phyloP scores from a whole-genome alignment of 2,329 filamentous ascomycete genomes.

The Leptosphaerulina australis region DNA sequence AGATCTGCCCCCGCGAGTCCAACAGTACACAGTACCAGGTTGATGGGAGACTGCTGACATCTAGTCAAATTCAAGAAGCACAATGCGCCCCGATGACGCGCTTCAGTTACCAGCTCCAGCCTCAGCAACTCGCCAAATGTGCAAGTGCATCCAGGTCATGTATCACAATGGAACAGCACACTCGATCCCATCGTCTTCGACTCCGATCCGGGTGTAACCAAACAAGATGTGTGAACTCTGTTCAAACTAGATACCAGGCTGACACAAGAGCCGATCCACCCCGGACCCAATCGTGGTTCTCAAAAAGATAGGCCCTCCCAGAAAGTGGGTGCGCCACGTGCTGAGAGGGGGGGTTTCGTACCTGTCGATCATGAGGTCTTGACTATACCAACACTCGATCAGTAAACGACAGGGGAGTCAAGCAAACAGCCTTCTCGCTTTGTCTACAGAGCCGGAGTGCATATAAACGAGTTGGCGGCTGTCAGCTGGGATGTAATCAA shows the following conservation, averaged over 20 bases:
- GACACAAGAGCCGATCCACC: conserved; percentile 22
- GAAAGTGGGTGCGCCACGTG: conserved; percentile 20
- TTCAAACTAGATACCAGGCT: too few relatives aligned
- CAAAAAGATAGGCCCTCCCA: conserved; percentile 19
- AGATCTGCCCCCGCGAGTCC: conserved; percentile 14
- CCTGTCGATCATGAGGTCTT: conserved; percentile 28
- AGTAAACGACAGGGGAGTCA: too few relatives aligned
- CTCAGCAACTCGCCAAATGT: conserved; percentile 22
- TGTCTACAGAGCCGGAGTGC: not conserved
- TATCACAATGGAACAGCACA: conserved; percentile 1
- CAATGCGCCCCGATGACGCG: conserved; percentile 26
- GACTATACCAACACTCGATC: conserved; percentile 22
- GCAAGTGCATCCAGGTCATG: too few relatives aligned
- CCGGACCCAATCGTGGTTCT: conserved; percentile 25
- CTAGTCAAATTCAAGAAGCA: conserved; percentile 22
- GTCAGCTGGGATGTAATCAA: not conserved
- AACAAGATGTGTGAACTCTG: too few relatives aligned
- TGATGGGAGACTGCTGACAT: conserved; percentile 24
- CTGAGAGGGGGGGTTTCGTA: conserved; percentile 25
- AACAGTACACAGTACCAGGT: conserved; percentile 20
- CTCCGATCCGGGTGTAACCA: too few relatives aligned
- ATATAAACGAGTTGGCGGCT: too few relatives aligned
- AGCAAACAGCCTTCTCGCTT: too few relatives aligned
- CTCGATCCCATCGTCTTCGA: too few relatives aligned
- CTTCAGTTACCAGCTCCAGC: conserved; percentile 21